phyloP scores from a whole-genome alignment of 2,329 filamentous ascomycete species.

The Gyromitra esculenta region DNA sequence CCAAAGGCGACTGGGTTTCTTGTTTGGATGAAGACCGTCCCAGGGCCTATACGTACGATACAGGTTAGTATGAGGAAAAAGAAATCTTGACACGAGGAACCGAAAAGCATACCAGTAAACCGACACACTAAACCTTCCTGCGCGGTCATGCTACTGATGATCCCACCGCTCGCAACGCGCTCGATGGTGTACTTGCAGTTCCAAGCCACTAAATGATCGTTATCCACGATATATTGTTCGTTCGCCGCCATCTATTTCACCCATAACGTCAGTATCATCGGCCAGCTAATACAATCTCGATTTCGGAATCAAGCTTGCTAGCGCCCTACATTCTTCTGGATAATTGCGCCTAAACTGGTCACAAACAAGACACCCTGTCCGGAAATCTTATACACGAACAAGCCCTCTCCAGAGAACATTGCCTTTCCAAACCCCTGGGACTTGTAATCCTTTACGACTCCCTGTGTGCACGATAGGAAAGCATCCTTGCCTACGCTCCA shows the following conservation, averaged over 20 bases:
- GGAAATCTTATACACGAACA: slow-evolving; percentile 87
- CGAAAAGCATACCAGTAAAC: slow-evolving; percentile 71
- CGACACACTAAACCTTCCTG: slow-evolving; percentile 93
- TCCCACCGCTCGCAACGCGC: slow-evolving; percentile 86
- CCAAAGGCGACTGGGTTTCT: slow-evolving; percentile 77
- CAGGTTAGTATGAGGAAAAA: not conserved
- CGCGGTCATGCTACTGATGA: slow-evolving; percentile 85
- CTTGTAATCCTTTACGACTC: slow-evolving; percentile 88
- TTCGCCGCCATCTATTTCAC: slow-evolving; percentile 66
- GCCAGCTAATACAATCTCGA: not conserved
- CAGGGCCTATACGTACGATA: slow-evolving; percentile 68
- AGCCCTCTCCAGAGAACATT: slow-evolving; percentile 90
- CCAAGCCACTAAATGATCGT: slow-evolving; percentile 94
- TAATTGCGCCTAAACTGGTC: slow-evolving; percentile 92
- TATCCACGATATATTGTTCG: slow-evolving; percentile 92
- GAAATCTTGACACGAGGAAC: not conserved
- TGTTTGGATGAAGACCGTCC: slow-evolving; percentile 91
- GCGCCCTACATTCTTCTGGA: slow-evolving; percentile 83
- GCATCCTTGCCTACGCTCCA: slow-evolving; percentile 90
- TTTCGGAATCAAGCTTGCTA: not conserved
- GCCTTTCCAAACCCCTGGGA: slow-evolving; percentile 86
- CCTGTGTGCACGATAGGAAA: slow-evolving; percentile 85
- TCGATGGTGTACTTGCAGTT: slow-evolving; percentile 94
- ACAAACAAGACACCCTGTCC: slow-evolving; percentile 87
- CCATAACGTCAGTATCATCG: slow-evolving; percentile 28